phyloP scores from a whole-genome alignment of 73 alveolate species.

The Uronychia binucleata region DNA sequence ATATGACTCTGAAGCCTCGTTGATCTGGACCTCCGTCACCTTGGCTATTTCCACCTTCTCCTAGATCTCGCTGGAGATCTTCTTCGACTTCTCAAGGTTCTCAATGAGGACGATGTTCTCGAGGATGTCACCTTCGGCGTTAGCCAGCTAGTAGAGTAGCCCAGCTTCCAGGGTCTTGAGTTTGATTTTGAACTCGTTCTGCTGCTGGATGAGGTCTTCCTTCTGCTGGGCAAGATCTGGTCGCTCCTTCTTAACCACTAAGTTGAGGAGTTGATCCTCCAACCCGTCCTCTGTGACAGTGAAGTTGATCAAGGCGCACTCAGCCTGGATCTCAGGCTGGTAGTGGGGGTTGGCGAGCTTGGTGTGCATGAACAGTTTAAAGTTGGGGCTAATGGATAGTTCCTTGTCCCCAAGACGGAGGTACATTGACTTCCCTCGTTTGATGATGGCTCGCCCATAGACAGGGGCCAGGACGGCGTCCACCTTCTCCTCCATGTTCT shows the following conservation, averaged over 20 bases:
- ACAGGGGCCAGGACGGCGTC: constrained; percentile 99
- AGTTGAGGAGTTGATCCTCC: constrained; percentile 98
- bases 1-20: constrained; percentile 96
- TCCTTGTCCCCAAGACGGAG: constrained; percentile 98
- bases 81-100: constrained; percentile 97
- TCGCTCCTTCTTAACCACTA: constrained; percentile 99
- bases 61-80: constrained; percentile 93
- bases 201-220: constrained; percentile 98
- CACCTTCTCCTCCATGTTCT: constrained; percentile 97
- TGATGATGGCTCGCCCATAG: constrained; percentile 90
- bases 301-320: constrained; percentile 98
- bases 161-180: constrained; percentile 94
- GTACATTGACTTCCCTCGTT: constrained; percentile 89
- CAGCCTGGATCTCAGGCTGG: constrained; percentile 99
- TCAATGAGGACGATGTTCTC: constrained; percentile 98
- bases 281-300: constrained; percentile 99
- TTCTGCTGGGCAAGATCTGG: constrained; percentile 98
- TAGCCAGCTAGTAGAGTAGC: constrained; percentile 83
- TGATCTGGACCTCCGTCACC: constrained; percentile 97
- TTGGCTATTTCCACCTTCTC: constrained; percentile 97
- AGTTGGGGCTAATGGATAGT: constrained; percentile 93
- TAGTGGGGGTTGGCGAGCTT: constrained; percentile 99
- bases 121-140: constrained; percentile 95
- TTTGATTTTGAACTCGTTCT: constrained; percentile 97
- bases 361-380: constrained; percentile 98